Conservation (phyloP, 768 basidiomycete genomes). For the Psilocybe azurescens region DNA sequence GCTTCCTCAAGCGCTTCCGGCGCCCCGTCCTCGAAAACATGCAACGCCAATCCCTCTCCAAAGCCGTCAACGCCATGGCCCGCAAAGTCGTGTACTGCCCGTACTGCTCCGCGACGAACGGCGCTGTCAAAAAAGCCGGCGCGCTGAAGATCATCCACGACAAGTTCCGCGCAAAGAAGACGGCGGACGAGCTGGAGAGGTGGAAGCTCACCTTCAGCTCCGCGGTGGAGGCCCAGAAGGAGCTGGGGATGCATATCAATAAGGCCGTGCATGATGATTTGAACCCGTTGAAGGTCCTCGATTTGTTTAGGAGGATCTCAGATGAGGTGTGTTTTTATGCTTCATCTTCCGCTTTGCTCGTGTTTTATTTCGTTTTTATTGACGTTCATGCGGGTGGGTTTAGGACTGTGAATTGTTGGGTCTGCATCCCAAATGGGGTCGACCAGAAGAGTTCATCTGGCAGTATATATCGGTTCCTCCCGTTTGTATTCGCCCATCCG, state of each 20-base stretch:
- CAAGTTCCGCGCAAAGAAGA: conserved; percentile 95
- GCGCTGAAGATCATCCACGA: conserved; percentile 97
- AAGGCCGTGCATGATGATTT: conserved; percentile 93
- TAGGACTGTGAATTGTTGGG: conserved; percentile 97
- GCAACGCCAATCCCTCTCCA: conserved; percentile 80
- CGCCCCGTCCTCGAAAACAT: conserved; percentile 91
- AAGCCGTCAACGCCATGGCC: conserved; percentile 84
- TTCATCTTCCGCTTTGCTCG: background rate
- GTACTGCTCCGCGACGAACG: conserved; percentile 92
- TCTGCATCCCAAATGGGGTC: conserved; percentile 82
- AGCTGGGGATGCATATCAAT: conserved; percentile 81
- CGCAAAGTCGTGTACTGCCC: conserved; percentile 93
- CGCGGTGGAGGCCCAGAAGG: conserved; percentile 87
- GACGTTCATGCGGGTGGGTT: background rate
- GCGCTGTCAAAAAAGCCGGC: conserved; percentile 94
- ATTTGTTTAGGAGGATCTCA: conserved; percentile 90
- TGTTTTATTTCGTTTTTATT: background rate
- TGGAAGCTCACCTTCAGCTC: conserved; percentile 83
- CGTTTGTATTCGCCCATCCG: conserved; percentile 95
- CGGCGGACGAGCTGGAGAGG: conserved; percentile 84
- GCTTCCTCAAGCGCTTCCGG: conserved; percentile 89
- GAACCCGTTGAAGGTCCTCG: conserved; percentile 92
- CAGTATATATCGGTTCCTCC: conserved; percentile 99
- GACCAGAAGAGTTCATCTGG: conserved; percentile 98
- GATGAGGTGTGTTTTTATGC: conserved; percentile 68